Evolutionary conservation across 331 rosid species (phyloP).

Genomic region (Quercus tomentella): DNA sequence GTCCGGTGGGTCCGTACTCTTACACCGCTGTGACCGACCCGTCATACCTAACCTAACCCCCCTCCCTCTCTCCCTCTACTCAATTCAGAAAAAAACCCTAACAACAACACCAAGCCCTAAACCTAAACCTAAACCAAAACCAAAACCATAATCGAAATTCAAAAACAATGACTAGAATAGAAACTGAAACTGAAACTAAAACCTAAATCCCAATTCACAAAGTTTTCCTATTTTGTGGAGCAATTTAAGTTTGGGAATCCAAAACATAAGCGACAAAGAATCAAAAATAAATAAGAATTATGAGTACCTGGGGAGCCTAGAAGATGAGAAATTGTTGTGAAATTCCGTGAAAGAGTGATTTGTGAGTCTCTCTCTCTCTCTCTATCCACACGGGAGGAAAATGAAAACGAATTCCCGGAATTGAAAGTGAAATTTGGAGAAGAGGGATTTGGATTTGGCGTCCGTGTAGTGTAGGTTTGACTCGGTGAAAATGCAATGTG

Average conservation of each 20-base stretch:
- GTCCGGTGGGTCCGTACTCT: slow-evolving; percentile 84
- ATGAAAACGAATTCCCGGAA: slow-evolving; percentile 27
- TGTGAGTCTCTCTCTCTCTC: neutral
- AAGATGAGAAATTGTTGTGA: neutral
- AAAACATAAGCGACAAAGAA: neutral
- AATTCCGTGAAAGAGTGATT: neutral
- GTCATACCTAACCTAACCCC: slow-evolving; percentile 35
- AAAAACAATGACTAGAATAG: neutral
- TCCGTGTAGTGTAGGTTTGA: slow-evolving; percentile 16
- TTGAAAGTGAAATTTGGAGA: slow-evolving; percentile 19
- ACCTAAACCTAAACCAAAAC: neutral
- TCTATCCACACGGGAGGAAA: slow-evolving; percentile 8
- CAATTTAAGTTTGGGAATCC: too few relatives aligned
- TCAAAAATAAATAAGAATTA: neutral
- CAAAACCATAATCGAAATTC: neutral
- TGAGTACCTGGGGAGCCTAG: slow-evolving; percentile 15
- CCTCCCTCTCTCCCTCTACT: neutral
- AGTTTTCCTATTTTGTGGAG: too few relatives aligned
- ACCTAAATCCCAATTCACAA: neutral
- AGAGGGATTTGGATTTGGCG: slow-evolving; percentile 26
- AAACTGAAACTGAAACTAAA: neutral
- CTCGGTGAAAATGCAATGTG: neutral
- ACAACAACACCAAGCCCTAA: slow-evolving; percentile 1
- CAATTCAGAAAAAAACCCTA: neutral
- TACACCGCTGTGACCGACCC: slow-evolving; percentile 94